Base-by-base conservation (phyloP, 148 eudicot genomes). In the Fagopyrum tataricum region DNA sequence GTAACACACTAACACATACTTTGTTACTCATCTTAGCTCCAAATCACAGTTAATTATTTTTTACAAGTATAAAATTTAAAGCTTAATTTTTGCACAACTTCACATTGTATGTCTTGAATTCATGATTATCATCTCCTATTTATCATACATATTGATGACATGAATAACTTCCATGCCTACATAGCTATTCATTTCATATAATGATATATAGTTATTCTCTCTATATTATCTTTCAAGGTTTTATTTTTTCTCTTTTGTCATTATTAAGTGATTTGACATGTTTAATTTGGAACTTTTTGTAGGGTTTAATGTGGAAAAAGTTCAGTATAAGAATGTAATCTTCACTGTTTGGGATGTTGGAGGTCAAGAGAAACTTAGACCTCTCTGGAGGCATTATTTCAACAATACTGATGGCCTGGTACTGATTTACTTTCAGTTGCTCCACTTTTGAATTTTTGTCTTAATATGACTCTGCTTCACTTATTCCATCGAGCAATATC, bases 331-430 rank as follows among this genome's bases (percentile, higher is more conserved):
- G 86, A 95, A 95, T 86, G 99, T 95, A 58, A 77, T 90, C 62
- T 95, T 95, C 79, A 95, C 99, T 49, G 99, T 95, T 48, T 95
- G 99, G 99, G 99, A 95, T 90, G 99, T 92, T 52, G 99, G 99
- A 4, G 99, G 99, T 39, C 99, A 95, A 86, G 97, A 95, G 83
- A 95, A 95, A 74, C 85, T 95, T 51, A 85, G 97, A 79, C 99
- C 99, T 76, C 85, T 95, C 40, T 92, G 99, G 99, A 90, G 97
- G 91, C 99, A 95, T 84, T 95, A 95, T 86, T 95, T 95, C 79
- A 90, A 87, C 83, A 92, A 95, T 74, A 95, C 99, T 1, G 96
- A 95, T 87, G 99, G 97, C 76, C 87, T 95, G 93, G 99, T 95
- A 90, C 71, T 70, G 42, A 24, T 14, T 14, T 46, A 46, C 49